phyloP scores from a whole-genome alignment of 768 basidiomycete genomes.

The Pulveroboletus sp. region DNA sequence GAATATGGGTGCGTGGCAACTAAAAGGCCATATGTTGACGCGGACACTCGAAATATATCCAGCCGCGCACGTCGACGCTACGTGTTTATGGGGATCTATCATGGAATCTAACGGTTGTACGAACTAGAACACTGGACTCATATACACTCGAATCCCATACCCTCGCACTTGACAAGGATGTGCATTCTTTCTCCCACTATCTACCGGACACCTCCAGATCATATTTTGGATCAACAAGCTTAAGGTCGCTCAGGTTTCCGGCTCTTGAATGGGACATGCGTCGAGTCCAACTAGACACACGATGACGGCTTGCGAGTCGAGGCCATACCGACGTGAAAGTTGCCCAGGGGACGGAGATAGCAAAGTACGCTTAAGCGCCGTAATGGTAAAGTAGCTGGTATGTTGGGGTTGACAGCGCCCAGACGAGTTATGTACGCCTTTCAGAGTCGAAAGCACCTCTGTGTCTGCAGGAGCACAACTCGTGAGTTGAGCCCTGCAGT shows the following conservation, averaged over 20 bases:
- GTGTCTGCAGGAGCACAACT: constrained; percentile 14
- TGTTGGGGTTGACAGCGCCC: constrained; percentile 40
- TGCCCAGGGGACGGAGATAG: constrained; percentile 32
- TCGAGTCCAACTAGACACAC: constrained; percentile 52
- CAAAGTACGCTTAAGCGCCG: constrained; percentile 23
- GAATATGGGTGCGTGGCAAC: background rate
- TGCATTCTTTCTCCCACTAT: constrained; percentile 66
- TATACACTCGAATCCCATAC: constrained; percentile 69
- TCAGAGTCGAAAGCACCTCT: background rate
- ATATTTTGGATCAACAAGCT: constrained; percentile 57
- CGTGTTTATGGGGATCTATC: background rate
- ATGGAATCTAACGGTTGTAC: constrained; percentile 10
- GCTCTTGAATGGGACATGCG: constrained; percentile 52
- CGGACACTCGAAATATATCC: constrained; percentile 13
- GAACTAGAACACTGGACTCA: constrained; percentile 48
- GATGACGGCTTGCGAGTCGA: constrained; percentile 33
- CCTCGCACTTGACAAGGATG: constrained; percentile 45
- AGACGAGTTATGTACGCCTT: constrained; percentile 42
- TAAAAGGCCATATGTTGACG: constrained; percentile 7
- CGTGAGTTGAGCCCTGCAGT: constrained; percentile 6
- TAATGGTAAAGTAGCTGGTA: constrained; percentile 34
- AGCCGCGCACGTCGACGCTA: constrained; percentile 10
- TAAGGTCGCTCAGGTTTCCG: constrained; percentile 41
- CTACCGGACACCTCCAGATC: constrained; percentile 74
- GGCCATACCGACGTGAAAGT: constrained; percentile 22